A percentile compares a stretch with the other conserved stretches of the same genome.
Evolutionary conservation across 306 rosid species (phyloP).

Genomic region (Psophocarpus tetragonolobus): DNA sequence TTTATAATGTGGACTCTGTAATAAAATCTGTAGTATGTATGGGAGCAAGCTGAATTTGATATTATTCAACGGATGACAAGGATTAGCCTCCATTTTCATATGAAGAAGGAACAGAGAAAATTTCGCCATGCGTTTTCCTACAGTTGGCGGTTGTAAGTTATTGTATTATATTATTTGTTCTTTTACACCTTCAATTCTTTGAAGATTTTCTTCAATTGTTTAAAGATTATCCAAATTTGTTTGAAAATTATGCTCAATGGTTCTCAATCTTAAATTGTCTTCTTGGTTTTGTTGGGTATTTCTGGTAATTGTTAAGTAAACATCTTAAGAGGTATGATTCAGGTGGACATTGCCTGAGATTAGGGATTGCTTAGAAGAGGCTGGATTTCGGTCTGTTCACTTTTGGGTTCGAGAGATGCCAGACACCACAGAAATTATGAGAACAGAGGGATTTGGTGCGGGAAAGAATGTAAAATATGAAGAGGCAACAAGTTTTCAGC

Average conservation of each 20-base stretch:
- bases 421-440: constrained; percentile 52
- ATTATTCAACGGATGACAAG: constrained; percentile 81
- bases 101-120: constrained; percentile 74
- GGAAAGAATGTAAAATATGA: constrained; percentile 74
- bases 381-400: constrained; percentile 79
- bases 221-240: not conserved
- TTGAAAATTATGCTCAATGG: not conserved
- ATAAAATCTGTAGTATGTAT: constrained; percentile 66
- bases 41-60: constrained; percentile 98
- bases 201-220: constrained; percentile 8
- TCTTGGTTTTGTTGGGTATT: not conserved
- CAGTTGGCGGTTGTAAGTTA: constrained; percentile 89
- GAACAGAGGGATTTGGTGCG: constrained; percentile 66
- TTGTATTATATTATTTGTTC: constrained; percentile 5
- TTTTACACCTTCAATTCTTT: constrained; percentile 9
- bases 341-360: constrained; percentile 98
- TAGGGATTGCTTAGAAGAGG: constrained; percentile 86
- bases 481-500: constrained; percentile 73
- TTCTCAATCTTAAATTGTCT: not conserved
- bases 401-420: constrained; percentile 90
- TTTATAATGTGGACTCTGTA: constrained; percentile 20
- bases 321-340: constrained; percentile 32
- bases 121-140: constrained; percentile 85
- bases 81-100: constrained; percentile 85
- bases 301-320: constrained; percentile 34